Conservation (phyloP, 1,139 yeast genomes). For the Groenewaldozyma sp. region DNA sequence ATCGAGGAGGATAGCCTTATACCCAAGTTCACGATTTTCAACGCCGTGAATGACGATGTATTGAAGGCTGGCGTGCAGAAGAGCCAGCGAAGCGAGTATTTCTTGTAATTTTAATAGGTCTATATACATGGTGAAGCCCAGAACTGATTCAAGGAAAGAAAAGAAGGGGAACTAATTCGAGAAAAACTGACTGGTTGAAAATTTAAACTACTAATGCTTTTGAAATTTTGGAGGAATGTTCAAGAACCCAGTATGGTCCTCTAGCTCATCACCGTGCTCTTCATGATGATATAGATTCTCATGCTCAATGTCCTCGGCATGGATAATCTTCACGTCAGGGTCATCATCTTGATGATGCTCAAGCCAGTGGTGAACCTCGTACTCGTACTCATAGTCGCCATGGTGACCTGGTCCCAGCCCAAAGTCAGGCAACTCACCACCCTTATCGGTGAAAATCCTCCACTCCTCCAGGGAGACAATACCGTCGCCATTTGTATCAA, state of each 20-base stretch:
- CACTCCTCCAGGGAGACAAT: conserved; percentile 61
- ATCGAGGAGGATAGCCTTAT: conserved; percentile 68
- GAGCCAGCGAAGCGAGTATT: conserved; percentile 77
- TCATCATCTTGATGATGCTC: conserved; percentile 72
- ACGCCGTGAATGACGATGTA: conserved; percentile 94
- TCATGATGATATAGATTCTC: conserved; percentile 83
- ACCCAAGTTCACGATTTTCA: conserved; percentile 87
- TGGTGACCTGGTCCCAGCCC: conserved; percentile 98
- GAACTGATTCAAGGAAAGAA: background rate
- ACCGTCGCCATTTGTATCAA: conserved; percentile 65
- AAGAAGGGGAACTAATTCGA: no score
- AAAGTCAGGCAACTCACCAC: conserved; percentile 79
- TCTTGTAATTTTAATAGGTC: conserved; percentile 37
- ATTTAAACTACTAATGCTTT: conserved; percentile 7
- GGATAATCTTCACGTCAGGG: conserved; percentile 72
- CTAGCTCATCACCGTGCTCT: conserved; percentile 57
- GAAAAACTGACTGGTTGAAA: background rate
- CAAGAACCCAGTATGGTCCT: conserved; percentile 26
- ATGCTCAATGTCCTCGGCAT: conserved; percentile 85
- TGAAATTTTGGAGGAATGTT: conserved; percentile 31
- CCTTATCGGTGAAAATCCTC: conserved; percentile 48
- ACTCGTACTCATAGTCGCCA: conserved; percentile 86
- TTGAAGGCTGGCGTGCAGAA: conserved; percentile 40
- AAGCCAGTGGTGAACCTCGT: conserved; percentile 92
- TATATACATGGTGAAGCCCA: background rate